Base-by-base conservation (phyloP, 2,329 filamentous ascomycete genomes). In the Ophiostoma ulmi region DNA sequence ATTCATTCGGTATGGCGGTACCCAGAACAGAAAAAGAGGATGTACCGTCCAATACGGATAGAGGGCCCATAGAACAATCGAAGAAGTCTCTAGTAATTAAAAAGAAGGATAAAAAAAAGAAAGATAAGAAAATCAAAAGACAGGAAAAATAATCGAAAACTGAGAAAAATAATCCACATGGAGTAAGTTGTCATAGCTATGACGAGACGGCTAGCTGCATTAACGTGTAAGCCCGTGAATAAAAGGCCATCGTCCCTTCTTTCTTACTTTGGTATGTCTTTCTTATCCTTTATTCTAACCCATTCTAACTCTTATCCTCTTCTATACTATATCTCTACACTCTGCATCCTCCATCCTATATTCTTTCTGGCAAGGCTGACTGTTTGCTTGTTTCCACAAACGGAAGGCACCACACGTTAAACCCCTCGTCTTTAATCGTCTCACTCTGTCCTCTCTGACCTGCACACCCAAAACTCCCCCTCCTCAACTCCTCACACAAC, bases 121-220 rank as follows among this genome's bases (percentile, higher is more conserved):
- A 63, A 35, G 11, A 31, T 22, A 20, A 52, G 31, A 31, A 1
- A 26, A 2, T n/a, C 26, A 22, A 11, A 22, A 10, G 14, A 31
- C 20, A 35, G 20, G 17, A 66, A 55, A 66, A 66, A 35, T 20
- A 22, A 61, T 58, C 31, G 31, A 58, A 41, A 41, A 44, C 4
- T 10, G 65, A 22, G 65, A 61, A 55, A 55, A 38, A 44, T 31
- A 38, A 69, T 52, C 11, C 44, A 70, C 36, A 48, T 39, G 36
- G 36, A 38, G 41, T 20, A 2, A 44, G 48, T 31, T 39, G 65
- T 39, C 26, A 67, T 58, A 65, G 61, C 61, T 38, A 65, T 22
- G 61, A 65, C 61, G 35, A 39, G 61, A 65, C 17, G 31, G 6
- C 61, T 14, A n/a, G 31, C 5, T 36, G 17, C 61, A 11, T 58